Conservation (phyloP, 495 filamentous ascomycete genomes). For the Daldinia concentrica region DNA sequence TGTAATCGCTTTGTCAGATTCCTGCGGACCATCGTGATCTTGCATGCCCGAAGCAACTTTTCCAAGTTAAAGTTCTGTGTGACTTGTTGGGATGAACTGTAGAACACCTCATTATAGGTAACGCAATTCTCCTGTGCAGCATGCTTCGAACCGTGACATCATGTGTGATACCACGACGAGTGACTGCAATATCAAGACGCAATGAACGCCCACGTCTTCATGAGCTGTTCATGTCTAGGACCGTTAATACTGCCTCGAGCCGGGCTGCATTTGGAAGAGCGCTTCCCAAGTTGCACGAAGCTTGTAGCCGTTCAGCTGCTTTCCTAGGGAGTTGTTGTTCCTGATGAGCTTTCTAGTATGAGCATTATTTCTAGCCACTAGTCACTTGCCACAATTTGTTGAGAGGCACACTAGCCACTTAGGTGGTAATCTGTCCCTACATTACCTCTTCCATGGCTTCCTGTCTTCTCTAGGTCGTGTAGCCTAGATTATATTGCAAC, state of each 20-base stretch:
- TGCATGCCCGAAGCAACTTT: conserved; percentile 34
- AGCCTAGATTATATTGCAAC: conserved; percentile 30
- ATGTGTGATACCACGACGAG: conserved; percentile 32
- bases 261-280: conserved; percentile 43
- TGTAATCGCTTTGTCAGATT: conserved; percentile 41
- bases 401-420: conserved; percentile 20
- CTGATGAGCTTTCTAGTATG: conserved; percentile 5
- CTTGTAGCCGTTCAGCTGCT: conserved; percentile 43
- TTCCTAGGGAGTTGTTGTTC: conserved; percentile 7
- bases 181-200: conserved; percentile 22
- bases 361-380: conserved; percentile 8
- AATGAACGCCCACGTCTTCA: conserved; percentile 11
- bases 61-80: conserved; percentile 29
- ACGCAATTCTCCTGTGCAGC: conserved; percentile 32
- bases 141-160: conserved; percentile 40
- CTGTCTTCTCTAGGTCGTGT: conserved; percentile 18
- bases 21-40: conserved; percentile 35
- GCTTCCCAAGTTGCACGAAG: conserved; percentile 40
- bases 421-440: conserved; percentile 18
- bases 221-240: conserved; percentile 23
- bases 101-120: conserved; percentile 20
- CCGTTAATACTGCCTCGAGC: conserved; percentile 34
- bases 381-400: conserved; percentile 12
- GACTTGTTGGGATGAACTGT: conserved; percentile 21
- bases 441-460: neutral